Base-by-base conservation (phyloP, 2,329 filamentous ascomycete species). In the Sclerotinia sclerotiorum region DNA sequence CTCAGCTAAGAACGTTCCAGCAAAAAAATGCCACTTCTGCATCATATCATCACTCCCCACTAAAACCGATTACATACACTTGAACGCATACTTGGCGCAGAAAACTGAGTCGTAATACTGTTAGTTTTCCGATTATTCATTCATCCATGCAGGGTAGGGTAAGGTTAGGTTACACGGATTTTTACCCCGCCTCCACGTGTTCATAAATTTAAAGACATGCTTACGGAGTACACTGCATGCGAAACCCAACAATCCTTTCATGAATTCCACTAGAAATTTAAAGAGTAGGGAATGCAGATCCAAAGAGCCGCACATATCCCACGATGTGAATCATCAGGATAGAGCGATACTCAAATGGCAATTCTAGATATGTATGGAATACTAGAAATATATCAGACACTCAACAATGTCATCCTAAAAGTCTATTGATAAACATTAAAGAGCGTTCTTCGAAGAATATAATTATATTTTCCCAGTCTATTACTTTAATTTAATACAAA, bases 61-160 rank as follows among this genome's bases (percentile, higher is more conserved):
- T 52, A 29, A 63, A 49, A 24, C 46, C 7, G 29, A 52, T 63
- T 63, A 49, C 21, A 51, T 49, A 63, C 51, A 39, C 21, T 51
- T 39, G 21, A 11, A 24, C 2, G 4, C 21, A 51, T 51, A 24
- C 60, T 51, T 24, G 32, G 29, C 60, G 46, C 60, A 35, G 29
- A 39, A 42, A 42, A 42, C 15, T 3, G 2, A 15, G 39, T 42
- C 13, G 13, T 39, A 4, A 4, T 42, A 15, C 32, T 32, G 32
- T 5, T 6, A 32, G 32, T 15, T 15, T 42, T 42, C 13, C 13
- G 35, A 39, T 51, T n/a, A 21, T 62, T 35, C 29, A 15, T 35
- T 51, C n/a, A n/a, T 35, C 11, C 27, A 39, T 8, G 32, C 32
- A 35, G 32, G 32, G 32, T 35, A 32, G 6, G 29, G 6, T 35